These are phyloP conservation scores for Tarenaya hassleriana DNA, from an alignment of 345 rosid species.

Conservation along the genomic window DNA sequence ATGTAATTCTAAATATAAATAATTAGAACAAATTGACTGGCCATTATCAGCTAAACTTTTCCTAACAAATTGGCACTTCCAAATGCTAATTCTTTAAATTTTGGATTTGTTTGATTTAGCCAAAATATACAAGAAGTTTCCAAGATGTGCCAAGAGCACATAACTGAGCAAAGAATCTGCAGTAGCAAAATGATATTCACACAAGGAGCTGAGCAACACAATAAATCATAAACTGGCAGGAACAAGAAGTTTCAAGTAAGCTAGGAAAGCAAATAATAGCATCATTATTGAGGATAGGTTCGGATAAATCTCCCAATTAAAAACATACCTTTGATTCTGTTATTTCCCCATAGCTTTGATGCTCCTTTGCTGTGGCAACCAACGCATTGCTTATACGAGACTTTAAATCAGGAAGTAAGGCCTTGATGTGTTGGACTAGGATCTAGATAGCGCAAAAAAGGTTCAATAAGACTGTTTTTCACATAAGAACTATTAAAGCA, in stretches of 20 bases:
- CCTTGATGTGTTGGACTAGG: constrained; percentile 56
- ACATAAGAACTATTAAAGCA: constrained; percentile 4
- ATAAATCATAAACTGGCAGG: constrained; percentile 5
- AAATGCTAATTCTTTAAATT: constrained; percentile 7
- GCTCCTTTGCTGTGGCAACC: constrained; percentile 46
- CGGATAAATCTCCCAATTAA: constrained; percentile 1
- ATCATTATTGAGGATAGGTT: constrained; percentile 10
- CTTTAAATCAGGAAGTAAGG: constrained; percentile 52
- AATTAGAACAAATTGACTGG: constrained; percentile 3
- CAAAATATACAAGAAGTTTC: constrained; percentile 12
- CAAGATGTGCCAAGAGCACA: constrained; percentile 1
- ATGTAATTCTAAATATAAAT: neutral
- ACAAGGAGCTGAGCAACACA: constrained; percentile 2
- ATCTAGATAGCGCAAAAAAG: constrained; percentile 32
- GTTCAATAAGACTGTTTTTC: constrained; percentile 13
- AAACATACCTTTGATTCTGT: constrained; percentile 49
- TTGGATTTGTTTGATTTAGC: neutral
- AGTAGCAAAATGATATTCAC: constrained; percentile 6
- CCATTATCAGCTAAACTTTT: neutral
- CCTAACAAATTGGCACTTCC: constrained; percentile 9
- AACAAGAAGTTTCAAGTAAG: neutral
- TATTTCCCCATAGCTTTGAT: constrained; percentile 43
- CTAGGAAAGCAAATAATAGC: constrained; percentile 8
- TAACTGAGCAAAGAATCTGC: constrained; percentile 11
- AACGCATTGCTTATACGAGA: constrained; percentile 41